Evolutionary conservation across 768 basidiomycete genomes (phyloP).

Genomic region (Candolleomyces eurysporus): DNA sequence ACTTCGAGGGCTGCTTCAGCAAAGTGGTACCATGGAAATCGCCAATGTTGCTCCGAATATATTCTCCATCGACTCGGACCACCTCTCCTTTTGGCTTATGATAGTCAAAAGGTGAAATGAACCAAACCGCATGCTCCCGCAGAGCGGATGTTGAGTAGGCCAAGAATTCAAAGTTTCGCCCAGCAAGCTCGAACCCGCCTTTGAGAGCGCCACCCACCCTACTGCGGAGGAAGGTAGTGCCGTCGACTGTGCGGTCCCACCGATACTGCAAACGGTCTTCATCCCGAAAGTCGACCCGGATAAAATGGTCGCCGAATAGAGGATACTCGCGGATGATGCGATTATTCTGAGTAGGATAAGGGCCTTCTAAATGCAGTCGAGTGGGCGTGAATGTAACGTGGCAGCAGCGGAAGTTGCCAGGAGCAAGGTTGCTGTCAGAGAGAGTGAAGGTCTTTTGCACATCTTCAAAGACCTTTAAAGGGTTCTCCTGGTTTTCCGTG

Average conservation of each 20-base stretch:
- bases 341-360: constrained; percentile 74
- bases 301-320: constrained; percentile 62
- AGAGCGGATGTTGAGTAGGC: constrained; percentile 81
- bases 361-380: constrained; percentile 71
- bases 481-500: constrained; percentile 27
- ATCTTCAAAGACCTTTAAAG: constrained; percentile 41
- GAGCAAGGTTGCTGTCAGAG: constrained; percentile 14
- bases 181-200: constrained; percentile 67
- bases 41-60: constrained; percentile 63
- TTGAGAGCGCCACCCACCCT: constrained; percentile 61
- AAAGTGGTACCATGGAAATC: constrained; percentile 55
- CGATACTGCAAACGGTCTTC: constrained; percentile 73
- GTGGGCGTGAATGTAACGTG: constrained; percentile 80
- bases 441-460: constrained; percentile 24
- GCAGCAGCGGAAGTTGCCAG: constrained; percentile 57
- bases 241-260: constrained; percentile 69
- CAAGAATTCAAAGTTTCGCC: constrained; percentile 73
- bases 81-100: constrained; percentile 31
- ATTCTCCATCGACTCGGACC: constrained; percentile 45
- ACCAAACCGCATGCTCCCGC: constrained; percentile 85
- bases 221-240: constrained; percentile 50
- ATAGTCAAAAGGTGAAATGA: constrained; percentile 61
- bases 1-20: constrained; percentile 66
- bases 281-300: constrained; percentile 83
- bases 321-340: constrained; percentile 70